A percentile compares a stretch with the other conserved stretches of the same genome.
Conservation (phyloP, 208 protist species). For the Wallacemonas collosoma region DNA sequence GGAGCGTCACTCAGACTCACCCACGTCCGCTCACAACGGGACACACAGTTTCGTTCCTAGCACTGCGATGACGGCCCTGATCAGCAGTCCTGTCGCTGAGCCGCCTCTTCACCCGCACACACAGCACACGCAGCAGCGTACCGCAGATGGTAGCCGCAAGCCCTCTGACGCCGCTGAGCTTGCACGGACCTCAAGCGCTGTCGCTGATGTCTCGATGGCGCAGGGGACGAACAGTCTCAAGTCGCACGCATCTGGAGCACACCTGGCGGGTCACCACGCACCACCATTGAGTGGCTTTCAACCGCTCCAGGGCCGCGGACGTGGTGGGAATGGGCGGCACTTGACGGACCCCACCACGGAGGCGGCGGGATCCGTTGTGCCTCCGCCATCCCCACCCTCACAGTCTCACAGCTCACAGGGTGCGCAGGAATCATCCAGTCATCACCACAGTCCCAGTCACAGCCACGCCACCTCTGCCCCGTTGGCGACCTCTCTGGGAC, state of each 20-base stretch:
- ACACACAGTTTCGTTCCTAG: conserved; percentile 4
- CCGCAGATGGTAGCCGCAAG: no score
- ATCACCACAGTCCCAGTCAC: not conserved
- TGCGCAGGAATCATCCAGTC: not conserved
- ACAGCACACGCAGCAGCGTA: no score
- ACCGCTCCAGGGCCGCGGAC: conserved; percentile 4
- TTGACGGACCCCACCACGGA: not conserved
- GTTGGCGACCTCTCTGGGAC: not conserved
- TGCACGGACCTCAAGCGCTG: no score
- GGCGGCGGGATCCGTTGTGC: no score
- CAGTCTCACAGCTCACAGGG: no score
- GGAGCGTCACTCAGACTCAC: conserved; percentile 1
- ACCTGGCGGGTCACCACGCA: not conserved
- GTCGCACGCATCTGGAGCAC: no score
- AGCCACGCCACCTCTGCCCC: not conserved
- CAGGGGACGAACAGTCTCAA: no score
- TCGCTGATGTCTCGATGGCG: no score
- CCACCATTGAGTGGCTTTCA: conserved; percentile 11
- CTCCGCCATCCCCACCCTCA: no score
- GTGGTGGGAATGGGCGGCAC: not conserved
- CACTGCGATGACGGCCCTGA: not conserved
- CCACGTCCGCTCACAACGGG: not conserved
- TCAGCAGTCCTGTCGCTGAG: not conserved
- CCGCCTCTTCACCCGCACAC: no score
- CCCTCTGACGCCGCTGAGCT: not conserved